Evolutionary conservation across 2,329 filamentous ascomycete genomes (phyloP).

Genomic region (Paecilomyces formosus): DNA sequence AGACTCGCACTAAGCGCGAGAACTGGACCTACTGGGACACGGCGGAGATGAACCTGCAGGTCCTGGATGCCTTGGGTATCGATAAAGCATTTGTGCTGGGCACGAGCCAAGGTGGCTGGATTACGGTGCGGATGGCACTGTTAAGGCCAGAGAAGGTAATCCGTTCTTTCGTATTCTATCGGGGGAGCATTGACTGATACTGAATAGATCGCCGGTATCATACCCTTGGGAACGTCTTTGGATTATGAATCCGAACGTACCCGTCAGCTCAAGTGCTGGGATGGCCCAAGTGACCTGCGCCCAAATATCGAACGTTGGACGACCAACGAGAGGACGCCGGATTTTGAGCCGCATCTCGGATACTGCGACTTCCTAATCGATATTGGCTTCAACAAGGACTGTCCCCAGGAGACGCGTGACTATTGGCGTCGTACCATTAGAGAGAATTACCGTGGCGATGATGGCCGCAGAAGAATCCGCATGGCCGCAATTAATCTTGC

Average conservation of each 20-base stretch:
- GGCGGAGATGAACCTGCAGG: slow-evolving; percentile 47
- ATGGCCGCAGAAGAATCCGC: slow-evolving; percentile 38
- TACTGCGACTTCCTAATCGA: slow-evolving; percentile 41
- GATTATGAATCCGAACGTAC: slow-evolving; percentile 42
- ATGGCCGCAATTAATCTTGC: slow-evolving; percentile 45
- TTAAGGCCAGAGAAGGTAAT: slow-evolving; percentile 40
- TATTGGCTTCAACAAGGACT: slow-evolving; percentile 40
- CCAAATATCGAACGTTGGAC: slow-evolving; percentile 35
- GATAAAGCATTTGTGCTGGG: slow-evolving; percentile 42
- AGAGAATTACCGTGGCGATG: slow-evolving; percentile 42
- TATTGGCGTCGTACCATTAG: slow-evolving; percentile 41
- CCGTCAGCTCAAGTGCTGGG: slow-evolving; percentile 43
- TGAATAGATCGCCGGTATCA: slow-evolving; percentile 41
- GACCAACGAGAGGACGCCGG: slow-evolving; percentile 26
- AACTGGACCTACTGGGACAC: slow-evolving; percentile 52
- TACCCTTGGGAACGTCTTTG: slow-evolving; percentile 47
- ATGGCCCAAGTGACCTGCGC: slow-evolving; percentile 27
- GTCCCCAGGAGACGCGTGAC: slow-evolving; percentile 25
- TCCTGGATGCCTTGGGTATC: slow-evolving; percentile 43
- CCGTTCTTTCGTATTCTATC: not conserved
- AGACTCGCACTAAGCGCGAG: slow-evolving; percentile 37
- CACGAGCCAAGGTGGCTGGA: slow-evolving; percentile 49
- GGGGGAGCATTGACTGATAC: not conserved
- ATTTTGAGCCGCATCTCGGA: slow-evolving; percentile 35
- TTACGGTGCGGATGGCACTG: slow-evolving; percentile 46